These are phyloP conservation scores for Neocatenulostroma microsporum DNA, from an alignment of 2,329 filamentous ascomycete species.

Conservation along the genomic window DNA sequence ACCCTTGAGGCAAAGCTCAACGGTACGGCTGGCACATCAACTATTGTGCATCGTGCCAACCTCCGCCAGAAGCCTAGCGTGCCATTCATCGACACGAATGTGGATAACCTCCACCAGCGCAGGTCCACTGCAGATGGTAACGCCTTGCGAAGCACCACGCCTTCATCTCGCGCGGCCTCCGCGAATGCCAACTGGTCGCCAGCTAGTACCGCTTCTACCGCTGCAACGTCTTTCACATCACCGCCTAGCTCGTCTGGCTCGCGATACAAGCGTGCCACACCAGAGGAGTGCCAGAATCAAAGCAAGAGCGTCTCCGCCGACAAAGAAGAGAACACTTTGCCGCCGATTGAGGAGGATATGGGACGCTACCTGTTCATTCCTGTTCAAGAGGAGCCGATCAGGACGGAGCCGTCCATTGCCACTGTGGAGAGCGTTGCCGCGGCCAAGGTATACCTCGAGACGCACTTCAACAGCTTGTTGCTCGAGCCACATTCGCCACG, in stretches of 20 bases:
- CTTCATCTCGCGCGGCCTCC: constrained; percentile 10
- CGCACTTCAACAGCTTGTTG: constrained; percentile 67
- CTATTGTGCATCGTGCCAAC: constrained; percentile 22
- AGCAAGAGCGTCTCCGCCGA: constrained; percentile 15
- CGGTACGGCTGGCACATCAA: constrained; percentile 14
- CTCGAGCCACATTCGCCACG: constrained; percentile 48
- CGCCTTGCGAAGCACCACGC: constrained; percentile 14
- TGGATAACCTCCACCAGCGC: too few relatives aligned
- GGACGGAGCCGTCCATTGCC: constrained; percentile 31
- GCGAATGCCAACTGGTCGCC: constrained; percentile 11
- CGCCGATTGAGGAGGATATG: constrained; percentile 28
- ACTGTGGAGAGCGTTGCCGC: constrained; percentile 74
- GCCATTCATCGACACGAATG: constrained; percentile 18
- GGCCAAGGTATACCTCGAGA: constrained; percentile 81
- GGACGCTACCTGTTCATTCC: constrained; percentile 23
- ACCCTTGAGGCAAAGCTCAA: constrained; percentile 18
- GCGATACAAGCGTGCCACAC: constrained; percentile 18
- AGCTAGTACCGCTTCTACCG: constrained; percentile 21
- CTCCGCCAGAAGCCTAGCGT: constrained; percentile 17
- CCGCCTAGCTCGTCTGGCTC: constrained; percentile 20
- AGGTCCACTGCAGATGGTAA: constrained; percentile 10
- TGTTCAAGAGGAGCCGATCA: constrained; percentile 21
- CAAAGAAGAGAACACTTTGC: constrained; percentile 20
- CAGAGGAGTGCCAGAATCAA: constrained; percentile 20
- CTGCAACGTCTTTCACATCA: constrained; percentile 27